Percentiles rank a stretch among this genome's conserved stretches.
Evolutionary conservation across 768 basidiomycete species (phyloP).

Genomic region (Hypholoma fasciculare): DNA sequence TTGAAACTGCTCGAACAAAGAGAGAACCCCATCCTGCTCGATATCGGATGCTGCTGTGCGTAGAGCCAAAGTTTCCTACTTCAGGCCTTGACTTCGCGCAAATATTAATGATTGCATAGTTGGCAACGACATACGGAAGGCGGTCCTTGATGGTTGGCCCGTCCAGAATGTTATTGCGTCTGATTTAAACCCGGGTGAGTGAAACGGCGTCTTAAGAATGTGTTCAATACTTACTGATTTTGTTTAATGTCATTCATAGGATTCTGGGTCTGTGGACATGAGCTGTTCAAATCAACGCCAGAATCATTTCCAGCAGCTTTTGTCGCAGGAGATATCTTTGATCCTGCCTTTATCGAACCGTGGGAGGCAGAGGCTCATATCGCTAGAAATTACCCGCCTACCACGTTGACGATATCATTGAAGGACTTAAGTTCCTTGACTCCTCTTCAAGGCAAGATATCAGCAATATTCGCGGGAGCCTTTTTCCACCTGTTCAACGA

Average conservation of each 20-base stretch:
- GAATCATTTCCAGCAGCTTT: conserved; percentile 56
- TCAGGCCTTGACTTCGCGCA: background rate
- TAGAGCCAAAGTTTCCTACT: no score
- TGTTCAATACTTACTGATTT: background rate
- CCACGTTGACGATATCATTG: conserved; percentile 10
- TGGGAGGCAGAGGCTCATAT: conserved; percentile 19
- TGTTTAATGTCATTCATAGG: conserved; percentile 27
- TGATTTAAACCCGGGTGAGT: background rate
- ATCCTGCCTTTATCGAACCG: conserved; percentile 40
- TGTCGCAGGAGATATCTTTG: conserved; percentile 54
- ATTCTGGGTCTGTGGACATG: conserved; percentile 64
- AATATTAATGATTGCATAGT: conserved; percentile 27
- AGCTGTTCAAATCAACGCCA: conserved; percentile 54
- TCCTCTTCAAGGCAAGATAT: conserved; percentile 39
- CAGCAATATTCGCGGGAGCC: conserved; percentile 42
- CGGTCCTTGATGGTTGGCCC: conserved; percentile 40
- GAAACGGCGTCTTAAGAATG: background rate
- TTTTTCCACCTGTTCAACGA: conserved; percentile 39
- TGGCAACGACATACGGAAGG: conserved; percentile 40
- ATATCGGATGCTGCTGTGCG: conserved; percentile 46
- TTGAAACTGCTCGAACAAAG: conserved; percentile 23
- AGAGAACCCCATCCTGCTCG: conserved; percentile 35
- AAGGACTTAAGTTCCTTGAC: conserved; percentile 22
- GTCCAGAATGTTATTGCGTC: conserved; percentile 22
- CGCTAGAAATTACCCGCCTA: conserved; percentile 12